Conservation (phyloP, 2,329 filamentous ascomycete species). For the Zymoseptoria passerinii region DNA sequence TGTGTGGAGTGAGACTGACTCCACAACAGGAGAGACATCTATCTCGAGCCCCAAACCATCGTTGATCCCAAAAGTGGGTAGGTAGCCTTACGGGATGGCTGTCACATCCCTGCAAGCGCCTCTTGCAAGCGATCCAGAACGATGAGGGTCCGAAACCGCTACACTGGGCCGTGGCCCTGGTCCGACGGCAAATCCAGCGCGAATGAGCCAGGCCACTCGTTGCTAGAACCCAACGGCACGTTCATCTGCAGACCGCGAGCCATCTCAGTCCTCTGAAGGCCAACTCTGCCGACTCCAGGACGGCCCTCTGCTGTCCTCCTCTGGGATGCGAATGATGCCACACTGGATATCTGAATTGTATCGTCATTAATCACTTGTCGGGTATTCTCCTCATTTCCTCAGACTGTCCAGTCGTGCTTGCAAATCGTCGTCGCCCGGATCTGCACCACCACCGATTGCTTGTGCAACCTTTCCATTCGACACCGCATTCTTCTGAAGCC, state of each 20-base stretch:
- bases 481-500: conserved; percentile 64
- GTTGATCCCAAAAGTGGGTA: neutral
- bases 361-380: neutral
- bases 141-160: neutral
- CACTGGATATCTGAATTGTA: neutral
- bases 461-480: conserved; percentile 75
- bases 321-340: neutral
- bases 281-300: too few relatives aligned
- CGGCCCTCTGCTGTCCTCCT: neutral
- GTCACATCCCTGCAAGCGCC: neutral
- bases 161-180: neutral
- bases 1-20: neutral
- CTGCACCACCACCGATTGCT: conserved; percentile 61
- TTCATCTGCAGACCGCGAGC: too few relatives aligned
- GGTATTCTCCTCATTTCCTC: conserved; percentile 25
- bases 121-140: neutral
- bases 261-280: too few relatives aligned
- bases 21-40: neutral
- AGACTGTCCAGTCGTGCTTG: conserved; percentile 89
- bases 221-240: neutral
- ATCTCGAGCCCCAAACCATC: neutral
- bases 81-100: neutral
- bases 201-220: neutral
- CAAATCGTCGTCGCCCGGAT: conserved; percentile 71
- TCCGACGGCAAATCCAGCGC: neutral